A percentile compares a stretch with the other conserved stretches of the same genome.
Conservation (phyloP, 305 asterid genomes). For the Fraxinus velutina region DNA sequence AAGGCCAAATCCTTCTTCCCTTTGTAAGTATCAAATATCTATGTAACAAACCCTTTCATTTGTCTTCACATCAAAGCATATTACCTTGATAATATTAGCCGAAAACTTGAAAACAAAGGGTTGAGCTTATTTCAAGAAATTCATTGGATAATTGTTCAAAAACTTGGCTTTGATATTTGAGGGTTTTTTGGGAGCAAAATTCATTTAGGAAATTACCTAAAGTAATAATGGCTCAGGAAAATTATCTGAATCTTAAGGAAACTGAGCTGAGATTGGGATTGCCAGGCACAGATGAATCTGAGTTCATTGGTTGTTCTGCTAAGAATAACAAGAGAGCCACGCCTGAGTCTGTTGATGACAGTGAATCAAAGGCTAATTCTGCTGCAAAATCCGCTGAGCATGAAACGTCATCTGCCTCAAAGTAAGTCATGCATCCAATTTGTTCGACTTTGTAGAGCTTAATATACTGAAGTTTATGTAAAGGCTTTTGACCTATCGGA, state of each 20-base stretch:
- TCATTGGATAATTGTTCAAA: neutral
- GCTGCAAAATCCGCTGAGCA: constrained; percentile 27
- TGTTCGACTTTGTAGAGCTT: neutral
- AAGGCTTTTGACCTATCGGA: constrained; percentile 6
- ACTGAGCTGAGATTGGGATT: constrained; percentile 64
- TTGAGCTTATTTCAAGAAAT: neutral
- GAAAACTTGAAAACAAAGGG: neutral
- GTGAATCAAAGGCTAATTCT: constrained; percentile 29
- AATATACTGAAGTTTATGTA: neutral
- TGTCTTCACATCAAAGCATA: neutral
- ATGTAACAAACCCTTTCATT: constrained; percentile 9
- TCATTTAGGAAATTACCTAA: constrained; percentile 12
- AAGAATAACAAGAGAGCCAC: constrained; percentile 52
- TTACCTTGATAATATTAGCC: neutral
- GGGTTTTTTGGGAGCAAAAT: neutral
- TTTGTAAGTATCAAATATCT: neutral
- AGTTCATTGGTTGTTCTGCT: constrained; percentile 10
- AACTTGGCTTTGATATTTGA: neutral
- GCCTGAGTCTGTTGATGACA: constrained; percentile 39
- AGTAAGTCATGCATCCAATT: constrained; percentile 44
- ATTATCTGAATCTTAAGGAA: constrained; percentile 44
- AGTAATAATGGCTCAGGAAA: constrained; percentile 24
- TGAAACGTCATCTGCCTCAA: constrained; percentile 63
- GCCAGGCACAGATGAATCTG: constrained; percentile 48
- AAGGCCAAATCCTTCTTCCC: constrained; percentile 7